Percentiles rank a stretch among this genome's conserved stretches.
Conservation (phyloP, 306 rosid species). For the Lupinus albus region DNA sequence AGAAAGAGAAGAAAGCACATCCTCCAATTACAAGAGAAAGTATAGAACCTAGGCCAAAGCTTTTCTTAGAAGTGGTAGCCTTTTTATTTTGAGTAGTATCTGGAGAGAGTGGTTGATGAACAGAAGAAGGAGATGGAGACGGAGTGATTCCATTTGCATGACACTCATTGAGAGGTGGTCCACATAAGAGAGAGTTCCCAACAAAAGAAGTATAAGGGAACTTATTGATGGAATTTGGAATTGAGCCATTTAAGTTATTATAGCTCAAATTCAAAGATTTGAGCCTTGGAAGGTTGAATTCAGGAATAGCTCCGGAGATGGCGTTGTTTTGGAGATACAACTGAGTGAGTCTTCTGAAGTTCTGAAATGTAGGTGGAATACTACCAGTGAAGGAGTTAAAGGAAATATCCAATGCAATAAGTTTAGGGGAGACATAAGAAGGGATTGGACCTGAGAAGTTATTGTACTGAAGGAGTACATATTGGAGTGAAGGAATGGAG, state of each 20-base stretch:
- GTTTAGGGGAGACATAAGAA: slow-evolving; percentile 50
- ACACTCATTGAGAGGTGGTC: slow-evolving; percentile 63
- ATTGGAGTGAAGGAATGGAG: slow-evolving; percentile 63
- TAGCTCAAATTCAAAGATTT: slow-evolving; percentile 62
- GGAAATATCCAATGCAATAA: slow-evolving; percentile 61
- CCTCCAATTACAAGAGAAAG: slow-evolving; percentile 57
- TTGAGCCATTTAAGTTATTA: slow-evolving; percentile 64
- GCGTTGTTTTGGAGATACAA: slow-evolving; percentile 61
- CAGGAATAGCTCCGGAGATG: slow-evolving; percentile 63
- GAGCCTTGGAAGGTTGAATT: slow-evolving; percentile 53
- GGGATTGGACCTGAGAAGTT: slow-evolving; percentile 67
- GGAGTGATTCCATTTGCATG: slow-evolving; percentile 43
- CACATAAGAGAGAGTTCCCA: slow-evolving; percentile 65
- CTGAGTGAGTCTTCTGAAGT: slow-evolving; percentile 46
- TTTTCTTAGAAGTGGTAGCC: slow-evolving; percentile 36
- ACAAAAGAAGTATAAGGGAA: slow-evolving; percentile 58
- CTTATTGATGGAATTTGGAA: slow-evolving; percentile 55
- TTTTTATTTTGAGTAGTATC: slow-evolving; percentile 30
- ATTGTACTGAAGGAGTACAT: slow-evolving; percentile 58
- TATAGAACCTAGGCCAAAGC: slow-evolving; percentile 48
- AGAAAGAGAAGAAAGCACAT: slow-evolving; percentile 47
- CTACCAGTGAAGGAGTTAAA: slow-evolving; percentile 62
- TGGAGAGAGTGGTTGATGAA: slow-evolving; percentile 42
- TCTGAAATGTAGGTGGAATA: slow-evolving; percentile 48
- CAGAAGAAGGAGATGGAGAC: slow-evolving; percentile 49